Conservation (phyloP, 192 early-diverging fungal species). For the Linnemannia elongata region DNA sequence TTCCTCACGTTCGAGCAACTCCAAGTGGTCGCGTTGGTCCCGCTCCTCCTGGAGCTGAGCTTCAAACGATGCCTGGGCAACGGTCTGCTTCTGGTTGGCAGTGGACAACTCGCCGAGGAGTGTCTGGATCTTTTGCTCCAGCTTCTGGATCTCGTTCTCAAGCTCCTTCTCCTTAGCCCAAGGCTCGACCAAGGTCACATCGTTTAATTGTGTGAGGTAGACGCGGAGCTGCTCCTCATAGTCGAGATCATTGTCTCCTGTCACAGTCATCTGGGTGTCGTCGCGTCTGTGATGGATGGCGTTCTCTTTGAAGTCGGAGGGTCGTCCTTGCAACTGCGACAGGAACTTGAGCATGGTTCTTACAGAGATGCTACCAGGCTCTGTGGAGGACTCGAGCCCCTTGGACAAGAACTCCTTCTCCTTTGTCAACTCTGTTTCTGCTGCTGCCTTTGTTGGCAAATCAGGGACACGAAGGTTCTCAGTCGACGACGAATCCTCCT, state of each 20-base stretch:
- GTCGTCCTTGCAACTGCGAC: constrained; percentile 47
- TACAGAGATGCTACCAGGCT: constrained; percentile 37
- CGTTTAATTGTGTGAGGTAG: constrained; percentile 34
- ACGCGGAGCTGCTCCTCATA: constrained; percentile 37
- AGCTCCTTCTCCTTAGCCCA: constrained; percentile 53
- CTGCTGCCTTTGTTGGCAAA: background rate
- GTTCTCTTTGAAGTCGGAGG: background rate
- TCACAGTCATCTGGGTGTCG: constrained; percentile 24
- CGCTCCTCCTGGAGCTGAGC: constrained; percentile 42
- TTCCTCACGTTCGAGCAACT: constrained; percentile 35
- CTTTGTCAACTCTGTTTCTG: background rate
- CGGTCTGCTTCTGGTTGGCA: constrained; percentile 31
- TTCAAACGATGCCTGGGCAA: constrained; percentile 22
- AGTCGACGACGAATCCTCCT: background rate
- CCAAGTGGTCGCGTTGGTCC: constrained; percentile 40
- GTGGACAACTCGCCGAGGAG: constrained; percentile 25
- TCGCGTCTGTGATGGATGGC: constrained; percentile 29
- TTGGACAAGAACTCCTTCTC: constrained; percentile 4
- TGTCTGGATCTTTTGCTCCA: constrained; percentile 43
- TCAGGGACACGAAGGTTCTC: background rate
- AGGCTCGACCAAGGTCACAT: constrained; percentile 39
- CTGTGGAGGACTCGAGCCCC: background rate
- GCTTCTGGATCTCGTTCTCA: constrained; percentile 37
- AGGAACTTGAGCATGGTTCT: constrained; percentile 54
- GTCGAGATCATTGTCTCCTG: constrained; percentile 10